Percentiles rank a stretch among this genome's conserved stretches.
phyloP scores from a whole-genome alignment of 2,329 filamentous ascomycete species.

The Fusarium sp. region DNA sequence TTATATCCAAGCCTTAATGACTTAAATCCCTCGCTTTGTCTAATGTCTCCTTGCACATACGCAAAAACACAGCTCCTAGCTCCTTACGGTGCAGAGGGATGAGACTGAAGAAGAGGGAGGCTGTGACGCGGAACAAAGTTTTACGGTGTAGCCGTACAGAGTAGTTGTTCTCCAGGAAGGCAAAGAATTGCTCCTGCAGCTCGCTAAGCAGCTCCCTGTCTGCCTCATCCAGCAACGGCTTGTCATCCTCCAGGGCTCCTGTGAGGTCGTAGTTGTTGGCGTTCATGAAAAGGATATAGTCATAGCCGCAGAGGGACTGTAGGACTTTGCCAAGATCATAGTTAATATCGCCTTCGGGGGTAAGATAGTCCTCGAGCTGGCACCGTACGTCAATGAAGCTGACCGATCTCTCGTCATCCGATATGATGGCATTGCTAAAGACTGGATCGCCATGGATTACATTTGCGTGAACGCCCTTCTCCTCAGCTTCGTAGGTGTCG shows the following conservation, averaged over 20 bases:
- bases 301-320: background rate
- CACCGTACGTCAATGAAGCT: slow-evolving; percentile 3
- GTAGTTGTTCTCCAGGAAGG: background rate
- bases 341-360: slow-evolving; percentile 4
- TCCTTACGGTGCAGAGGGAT: slow-evolving; percentile 2
- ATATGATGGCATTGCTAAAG: slow-evolving; percentile 2
- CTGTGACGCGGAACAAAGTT: background rate
- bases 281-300: slow-evolving; percentile 2
- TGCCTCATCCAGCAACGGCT: background rate
- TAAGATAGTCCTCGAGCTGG: background rate
- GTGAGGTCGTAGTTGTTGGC: slow-evolving; percentile 7
- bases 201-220: slow-evolving; percentile 1
- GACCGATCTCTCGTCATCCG: background rate
- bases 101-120: background rate
- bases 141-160: slow-evolving; percentile 1
- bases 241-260: background rate
- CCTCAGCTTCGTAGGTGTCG: background rate
- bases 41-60: background rate
- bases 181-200: slow-evolving; percentile 4
- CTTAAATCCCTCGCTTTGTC: background rate
- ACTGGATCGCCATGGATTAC: slow-evolving; percentile 4
- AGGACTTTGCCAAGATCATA: background rate
- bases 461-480: background rate
- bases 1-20: accelerated
- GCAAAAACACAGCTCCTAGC: background rate